Evolutionary conservation across 192 early-diverging fungal genomes (phyloP).

Genomic region (Backusella luteola): DNA sequence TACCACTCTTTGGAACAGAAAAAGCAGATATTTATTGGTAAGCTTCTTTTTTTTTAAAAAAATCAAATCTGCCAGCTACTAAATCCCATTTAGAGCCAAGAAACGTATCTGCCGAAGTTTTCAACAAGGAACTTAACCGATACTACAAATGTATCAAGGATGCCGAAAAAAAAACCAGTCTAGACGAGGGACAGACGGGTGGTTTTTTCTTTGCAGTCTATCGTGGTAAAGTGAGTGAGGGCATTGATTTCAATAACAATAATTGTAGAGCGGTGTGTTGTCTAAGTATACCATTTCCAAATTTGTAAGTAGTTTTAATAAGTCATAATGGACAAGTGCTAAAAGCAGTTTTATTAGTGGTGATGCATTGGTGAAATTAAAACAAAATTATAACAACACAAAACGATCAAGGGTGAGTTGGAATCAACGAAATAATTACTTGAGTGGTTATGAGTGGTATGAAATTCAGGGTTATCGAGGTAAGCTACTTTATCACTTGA

Average conservation of each 20-base stretch:
- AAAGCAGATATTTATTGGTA: slow-evolving; percentile 17
- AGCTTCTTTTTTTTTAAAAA: no score
- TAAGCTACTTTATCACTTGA: not conserved
- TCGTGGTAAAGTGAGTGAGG: slow-evolving; percentile 73
- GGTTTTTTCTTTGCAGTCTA: slow-evolving; percentile 68
- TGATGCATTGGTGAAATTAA: slow-evolving; percentile 54
- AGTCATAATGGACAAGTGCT: not conserved
- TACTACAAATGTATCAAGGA: slow-evolving; percentile 4
- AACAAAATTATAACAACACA: slow-evolving; percentile 38
- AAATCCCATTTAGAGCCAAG: not conserved
- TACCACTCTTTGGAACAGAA: slow-evolving; percentile 3
- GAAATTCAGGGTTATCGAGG: slow-evolving; percentile 29
- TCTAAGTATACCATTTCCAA: slow-evolving; percentile 61
- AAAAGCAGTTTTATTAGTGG: slow-evolving; percentile 3
- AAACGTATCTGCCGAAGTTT: not conserved
- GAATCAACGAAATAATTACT: not conserved
- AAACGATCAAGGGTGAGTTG: not conserved
- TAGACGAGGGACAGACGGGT: slow-evolving; percentile 32
- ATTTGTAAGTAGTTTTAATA: not conserved
- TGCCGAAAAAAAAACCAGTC: not conserved
- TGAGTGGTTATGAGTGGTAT: slow-evolving; percentile 28
- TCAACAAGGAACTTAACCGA: not conserved
- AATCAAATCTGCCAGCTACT: no score
- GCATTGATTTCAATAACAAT: slow-evolving; percentile 70
- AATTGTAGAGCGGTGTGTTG: slow-evolving; percentile 65